A percentile compares a stretch with the other conserved stretches of the same genome.
Evolutionary conservation across 805 yeast genomes (phyloP).

Genomic region (Barnettozyma populi): DNA sequence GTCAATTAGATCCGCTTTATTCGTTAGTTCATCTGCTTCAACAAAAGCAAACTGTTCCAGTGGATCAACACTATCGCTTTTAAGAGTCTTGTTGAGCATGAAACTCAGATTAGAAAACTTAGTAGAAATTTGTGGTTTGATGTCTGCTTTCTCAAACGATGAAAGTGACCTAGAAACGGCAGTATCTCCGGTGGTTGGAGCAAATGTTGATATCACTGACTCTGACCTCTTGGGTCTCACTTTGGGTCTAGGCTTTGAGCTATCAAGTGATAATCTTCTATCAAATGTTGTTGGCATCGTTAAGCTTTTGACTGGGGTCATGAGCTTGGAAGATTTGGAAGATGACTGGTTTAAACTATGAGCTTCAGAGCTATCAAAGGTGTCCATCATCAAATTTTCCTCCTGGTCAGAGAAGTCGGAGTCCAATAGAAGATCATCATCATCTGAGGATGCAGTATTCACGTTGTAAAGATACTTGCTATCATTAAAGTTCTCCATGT

Average conservation of each 20-base stretch:
- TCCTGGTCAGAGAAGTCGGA: slow-evolving; percentile 36
- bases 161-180: neutral
- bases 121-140: neutral
- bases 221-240: slow-evolving; percentile 14
- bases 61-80: slow-evolving; percentile 30
- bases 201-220: slow-evolving; percentile 8
- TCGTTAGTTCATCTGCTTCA: slow-evolving; percentile 23
- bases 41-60: slow-evolving; percentile 39
- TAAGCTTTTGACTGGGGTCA: slow-evolving; percentile 1
- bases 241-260: slow-evolving; percentile 7
- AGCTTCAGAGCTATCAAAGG: slow-evolving; percentile 30
- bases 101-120: slow-evolving; percentile 35
- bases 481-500: slow-evolving; percentile 11
- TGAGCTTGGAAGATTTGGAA: slow-evolving; percentile 9
- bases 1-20: slow-evolving; percentile 18
- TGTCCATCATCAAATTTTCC: slow-evolving; percentile 35
- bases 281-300: slow-evolving; percentile 3
- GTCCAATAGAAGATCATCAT: slow-evolving; percentile 22
- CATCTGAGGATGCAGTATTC: slow-evolving; percentile 26
- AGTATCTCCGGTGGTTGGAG: neutral
- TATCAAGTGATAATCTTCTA: slow-evolving; percentile 21
- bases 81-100: slow-evolving; percentile 35
- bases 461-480: slow-evolving; percentile 14
- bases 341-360: slow-evolving; percentile 19
- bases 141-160: slow-evolving; percentile 7